Conservation (phyloP, 192 early-diverging fungal species). For the Podila minutissima region DNA sequence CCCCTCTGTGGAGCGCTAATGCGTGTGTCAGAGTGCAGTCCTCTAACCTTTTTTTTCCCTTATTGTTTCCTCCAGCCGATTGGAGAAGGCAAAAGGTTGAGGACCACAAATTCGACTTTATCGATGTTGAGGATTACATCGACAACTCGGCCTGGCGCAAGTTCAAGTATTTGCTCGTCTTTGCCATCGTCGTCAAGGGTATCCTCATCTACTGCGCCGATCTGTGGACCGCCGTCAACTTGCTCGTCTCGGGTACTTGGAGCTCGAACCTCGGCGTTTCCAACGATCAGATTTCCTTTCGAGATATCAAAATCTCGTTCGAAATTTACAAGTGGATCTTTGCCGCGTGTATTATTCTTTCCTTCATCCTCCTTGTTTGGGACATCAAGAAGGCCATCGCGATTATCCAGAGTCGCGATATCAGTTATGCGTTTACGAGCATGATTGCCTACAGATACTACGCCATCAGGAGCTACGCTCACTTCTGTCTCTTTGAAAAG, state of each 20-base stretch:
- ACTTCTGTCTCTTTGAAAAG: conserved; percentile 84
- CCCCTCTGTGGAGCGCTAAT: neutral
- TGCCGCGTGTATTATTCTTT: conserved; percentile 72
- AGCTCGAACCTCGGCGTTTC: conserved; percentile 38
- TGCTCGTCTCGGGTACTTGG: conserved; percentile 55
- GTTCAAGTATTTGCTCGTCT: conserved; percentile 65
- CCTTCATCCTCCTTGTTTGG: conserved; percentile 72
- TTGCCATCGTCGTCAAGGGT: conserved; percentile 72
- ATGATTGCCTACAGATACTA: conserved; percentile 79
- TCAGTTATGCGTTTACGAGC: conserved; percentile 80
- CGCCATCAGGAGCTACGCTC: conserved; percentile 72
- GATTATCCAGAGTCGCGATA: conserved; percentile 76
- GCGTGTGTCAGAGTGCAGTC: conserved; percentile 4
- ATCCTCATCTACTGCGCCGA: conserved; percentile 84
- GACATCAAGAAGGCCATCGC: conserved; percentile 74
- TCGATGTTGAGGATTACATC: conserved; percentile 83
- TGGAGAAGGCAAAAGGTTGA: conserved; percentile 82
- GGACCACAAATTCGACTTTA: conserved; percentile 90
- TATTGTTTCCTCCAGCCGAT: conserved; percentile 49
- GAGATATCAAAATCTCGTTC: conserved; percentile 51
- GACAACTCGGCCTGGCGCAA: conserved; percentile 49
- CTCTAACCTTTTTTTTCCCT: neutral
- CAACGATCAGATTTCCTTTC: conserved; percentile 18
- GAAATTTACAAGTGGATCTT: conserved; percentile 62
- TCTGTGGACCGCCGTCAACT: conserved; percentile 76